A percentile compares a stretch with the other conserved stretches of the same genome.
Evolutionary conservation across 495 filamentous ascomycete species (phyloP).

Genomic region (Neurospora intermedia): DNA sequence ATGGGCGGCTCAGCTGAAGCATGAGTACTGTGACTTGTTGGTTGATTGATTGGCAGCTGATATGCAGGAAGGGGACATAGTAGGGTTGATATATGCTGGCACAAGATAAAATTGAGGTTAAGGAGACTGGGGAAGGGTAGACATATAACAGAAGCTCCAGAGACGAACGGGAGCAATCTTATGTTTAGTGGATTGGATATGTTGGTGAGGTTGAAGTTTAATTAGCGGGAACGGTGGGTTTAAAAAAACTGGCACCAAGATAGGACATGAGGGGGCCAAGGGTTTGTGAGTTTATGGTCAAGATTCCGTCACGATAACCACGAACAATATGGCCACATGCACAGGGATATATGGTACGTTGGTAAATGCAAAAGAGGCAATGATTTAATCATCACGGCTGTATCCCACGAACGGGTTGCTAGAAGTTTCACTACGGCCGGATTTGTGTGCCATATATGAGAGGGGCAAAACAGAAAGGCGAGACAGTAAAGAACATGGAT

Average conservation of each 20-base stretch:
- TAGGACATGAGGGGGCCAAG: background rate
- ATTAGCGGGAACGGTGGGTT: constrained; percentile 1
- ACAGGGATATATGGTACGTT: fast-evolving
- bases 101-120: constrained; percentile 30
- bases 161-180: constrained; percentile 7
- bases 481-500: background rate
- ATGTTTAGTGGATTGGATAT: constrained; percentile 8
- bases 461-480: background rate
- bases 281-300: background rate
- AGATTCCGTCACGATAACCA: background rate
- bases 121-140: constrained; percentile 21
- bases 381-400: fast-evolving
- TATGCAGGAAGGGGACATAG: constrained; percentile 6
- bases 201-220: constrained; percentile 14
- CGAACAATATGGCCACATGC: background rate
- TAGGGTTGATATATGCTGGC: constrained; percentile 25
- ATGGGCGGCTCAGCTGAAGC: constrained; percentile 23
- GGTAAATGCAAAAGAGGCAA: background rate
- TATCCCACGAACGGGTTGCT: background rate
- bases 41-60: constrained; percentile 26
- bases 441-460: background rate
- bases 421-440: background rate
- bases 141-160: background rate
- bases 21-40: constrained; percentile 35
- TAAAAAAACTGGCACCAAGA: background rate